Base-by-base conservation (phyloP, 495 filamentous ascomycete genomes). In the Talaromyces thailandensis region DNA sequence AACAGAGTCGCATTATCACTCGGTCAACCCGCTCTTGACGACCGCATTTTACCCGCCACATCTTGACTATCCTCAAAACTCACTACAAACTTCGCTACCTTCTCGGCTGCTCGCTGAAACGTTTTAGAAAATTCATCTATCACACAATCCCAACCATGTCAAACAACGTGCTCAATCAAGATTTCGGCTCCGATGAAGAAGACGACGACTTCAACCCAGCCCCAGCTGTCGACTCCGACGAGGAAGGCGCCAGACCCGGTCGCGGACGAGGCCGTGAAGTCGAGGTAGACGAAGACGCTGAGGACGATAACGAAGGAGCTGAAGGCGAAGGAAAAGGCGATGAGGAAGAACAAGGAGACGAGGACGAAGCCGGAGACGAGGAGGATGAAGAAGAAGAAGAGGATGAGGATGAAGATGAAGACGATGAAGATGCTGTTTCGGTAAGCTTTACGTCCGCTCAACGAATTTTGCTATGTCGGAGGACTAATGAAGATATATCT, bases 161-260 rank as follows among this genome's bases (percentile, higher is more conserved):
- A 45, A 72, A 69, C 24, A 79, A 79, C 66, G 68, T 85, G n/a
- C 56, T 82, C 16, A 76, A 81, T 58, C 75, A 82, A 32, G 76
- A 83, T 52, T 84, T 82, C 66, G 88, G 87, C 62, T 90, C 87
- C 60, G 89, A 86, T n/a, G 84, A 90, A 24, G 89, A 92, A 59
- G 88, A 92, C 61, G 89, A 91, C 66, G 86, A 90, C 65, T 93
- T 93, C 75, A 92, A 93, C 69, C 90, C 90, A 29, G 79, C 77
- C 25, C 83, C 84, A 9, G 84, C 77, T 56, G 84, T 88, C 59
- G 71, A 86, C 3, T 91, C 88, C 5, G 89, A 90, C 63, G 83
- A 83, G 50, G 89, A 91, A 55, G 76, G 82, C 56, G 75, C 75
- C 14, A 68, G 71, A 18, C 74, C 78, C 64, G 77, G 81, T 35